Evolutionary conservation across 768 basidiomycete species (phyloP), one percentile per base, ranked within the genome.

Genomic region (Panaeolus cyanescens): DNA sequence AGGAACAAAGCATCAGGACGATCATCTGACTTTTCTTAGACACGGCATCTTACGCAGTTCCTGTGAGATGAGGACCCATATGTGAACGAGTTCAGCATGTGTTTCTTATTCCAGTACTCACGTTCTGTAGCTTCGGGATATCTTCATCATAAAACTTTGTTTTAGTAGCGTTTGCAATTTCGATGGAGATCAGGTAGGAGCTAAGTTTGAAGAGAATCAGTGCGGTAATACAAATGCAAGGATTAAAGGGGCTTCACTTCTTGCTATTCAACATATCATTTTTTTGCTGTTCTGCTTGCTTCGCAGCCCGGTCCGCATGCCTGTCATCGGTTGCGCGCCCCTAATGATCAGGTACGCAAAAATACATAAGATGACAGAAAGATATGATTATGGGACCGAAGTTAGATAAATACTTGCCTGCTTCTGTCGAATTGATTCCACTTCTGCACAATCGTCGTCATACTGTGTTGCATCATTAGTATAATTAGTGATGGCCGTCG

Each of bases 231-330:
- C 54, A 54, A 59, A 40, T 34, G 58, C 6, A 10, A 32, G 28
- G 19, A 50, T 13, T 13, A 13, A 37, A n/a, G 15, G 22, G 32
- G 36, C 60, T 76, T 32, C 61, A 93, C 92, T 93, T 94, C 79
- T 93, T 94, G 73, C 85, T 83, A 65, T 88, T 90, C 40, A 86
- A 72, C 92, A 94, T 93, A 37, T 93, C 89, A 32, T 80, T 79
- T 57, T 83, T 83, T 66, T 92, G 91, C 65, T 91, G 87, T 63
- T 92, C 91, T 42, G 84, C 85, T 67, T 93, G 91, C 70, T 83
- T 87, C 19, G 86, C 87, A 3, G 82, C 84, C 32, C 91, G 83
- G 58, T 89, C 90, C 32, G 90, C 87, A 60, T 93, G 91, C 50
- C 82, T 85, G 69, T 94, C 92, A 67, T 92, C 91, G 37, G 79